Evolutionary conservation across 2,329 filamentous ascomycete genomes (phyloP).

Genomic region (Pyricularia sp.): DNA sequence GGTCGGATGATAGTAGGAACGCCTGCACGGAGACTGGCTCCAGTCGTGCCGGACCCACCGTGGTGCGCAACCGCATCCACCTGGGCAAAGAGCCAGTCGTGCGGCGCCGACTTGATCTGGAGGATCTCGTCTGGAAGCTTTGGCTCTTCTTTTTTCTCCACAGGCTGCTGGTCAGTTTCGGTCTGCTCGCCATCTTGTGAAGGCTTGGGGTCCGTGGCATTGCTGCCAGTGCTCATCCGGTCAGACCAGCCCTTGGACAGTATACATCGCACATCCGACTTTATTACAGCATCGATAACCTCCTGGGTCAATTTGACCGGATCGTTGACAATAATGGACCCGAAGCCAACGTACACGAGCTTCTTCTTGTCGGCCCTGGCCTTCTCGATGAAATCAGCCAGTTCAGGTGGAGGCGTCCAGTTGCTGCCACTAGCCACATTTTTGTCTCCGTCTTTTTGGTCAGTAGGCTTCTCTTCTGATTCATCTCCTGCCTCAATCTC

Average conservation of each 20-base stretch:
- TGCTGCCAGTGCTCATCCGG: slow-evolving; percentile 27
- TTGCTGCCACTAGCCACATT: slow-evolving; percentile 12
- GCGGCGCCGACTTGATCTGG: slow-evolving; percentile 79
- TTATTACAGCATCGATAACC: slow-evolving; percentile 82
- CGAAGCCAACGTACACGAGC: slow-evolving; percentile 93
- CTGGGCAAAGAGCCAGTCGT: slow-evolving; percentile 92
- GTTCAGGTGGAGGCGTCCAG: slow-evolving; percentile 63
- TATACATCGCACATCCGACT: slow-evolving; percentile 87
- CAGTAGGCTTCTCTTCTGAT: background rate
- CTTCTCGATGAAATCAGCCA: slow-evolving; percentile 69
- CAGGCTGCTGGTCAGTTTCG: slow-evolving; percentile 19
- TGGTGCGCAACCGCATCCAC: slow-evolving; percentile 93
- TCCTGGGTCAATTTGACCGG: slow-evolving; percentile 78
- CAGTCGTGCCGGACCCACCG: slow-evolving; percentile 87
- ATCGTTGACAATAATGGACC: slow-evolving; percentile 87
- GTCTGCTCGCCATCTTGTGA: slow-evolving; percentile 22
- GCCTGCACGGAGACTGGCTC: slow-evolving; percentile 79
- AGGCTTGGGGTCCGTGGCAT: background rate
- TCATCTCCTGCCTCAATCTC: background rate
- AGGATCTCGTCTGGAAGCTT: slow-evolving; percentile 67
- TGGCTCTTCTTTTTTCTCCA: slow-evolving; percentile 42
- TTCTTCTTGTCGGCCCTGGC: slow-evolving; percentile 76
- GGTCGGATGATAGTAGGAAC: slow-evolving; percentile 90
- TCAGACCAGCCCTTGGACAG: slow-evolving; percentile 97
- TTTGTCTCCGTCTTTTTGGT: background rate